These are phyloP conservation scores for Pseudevernia furfuracea DNA, from an alignment of 495 filamentous ascomycete genomes.

Conservation along the genomic window DNA sequence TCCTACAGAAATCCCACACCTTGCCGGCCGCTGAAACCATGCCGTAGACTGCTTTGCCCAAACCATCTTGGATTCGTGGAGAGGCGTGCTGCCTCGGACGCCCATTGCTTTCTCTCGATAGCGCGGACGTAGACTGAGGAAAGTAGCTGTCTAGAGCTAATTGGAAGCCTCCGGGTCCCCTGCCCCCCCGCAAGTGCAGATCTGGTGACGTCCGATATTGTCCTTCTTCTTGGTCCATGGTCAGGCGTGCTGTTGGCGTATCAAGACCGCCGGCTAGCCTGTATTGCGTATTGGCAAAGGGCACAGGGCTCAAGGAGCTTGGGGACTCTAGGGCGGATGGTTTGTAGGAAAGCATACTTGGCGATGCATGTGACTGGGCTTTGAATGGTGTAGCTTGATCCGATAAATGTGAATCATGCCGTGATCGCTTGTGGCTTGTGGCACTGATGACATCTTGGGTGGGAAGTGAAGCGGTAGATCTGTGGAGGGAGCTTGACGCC, in stretches of 20 bases:
- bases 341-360: not conserved
- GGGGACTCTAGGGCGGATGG: slow-evolving; percentile 9
- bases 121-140: slow-evolving; percentile 31
- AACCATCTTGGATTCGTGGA: slow-evolving; percentile 29
- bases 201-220: slow-evolving; percentile 3
- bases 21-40: slow-evolving; percentile 57
- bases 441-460: slow-evolving; percentile 10
- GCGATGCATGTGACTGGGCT: slow-evolving; percentile 15
- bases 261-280: slow-evolving; percentile 57
- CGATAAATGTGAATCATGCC: slow-evolving; percentile 26
- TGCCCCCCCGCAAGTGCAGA: slow-evolving; percentile 3
- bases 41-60: slow-evolving; percentile 43
- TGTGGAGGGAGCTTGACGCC: slow-evolving; percentile 51
- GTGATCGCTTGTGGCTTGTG: slow-evolving; percentile 38
- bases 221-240: slow-evolving; percentile 41
- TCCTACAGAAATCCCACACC: slow-evolving; percentile 74
- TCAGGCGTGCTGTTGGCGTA: slow-evolving; percentile 45
- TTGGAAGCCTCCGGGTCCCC: slow-evolving; percentile 35
- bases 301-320: slow-evolving; percentile 33
- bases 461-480: slow-evolving; percentile 45
- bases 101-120: slow-evolving; percentile 29
- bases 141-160: slow-evolving; percentile 15
- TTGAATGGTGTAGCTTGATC: slow-evolving; percentile 10
- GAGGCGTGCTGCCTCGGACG: slow-evolving; percentile 8
- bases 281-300: slow-evolving; percentile 50